These are phyloP conservation scores for Pythium phragmiticola DNA, from an alignment of 352 stramenopile genomes.

Conservation along the genomic window DNA sequence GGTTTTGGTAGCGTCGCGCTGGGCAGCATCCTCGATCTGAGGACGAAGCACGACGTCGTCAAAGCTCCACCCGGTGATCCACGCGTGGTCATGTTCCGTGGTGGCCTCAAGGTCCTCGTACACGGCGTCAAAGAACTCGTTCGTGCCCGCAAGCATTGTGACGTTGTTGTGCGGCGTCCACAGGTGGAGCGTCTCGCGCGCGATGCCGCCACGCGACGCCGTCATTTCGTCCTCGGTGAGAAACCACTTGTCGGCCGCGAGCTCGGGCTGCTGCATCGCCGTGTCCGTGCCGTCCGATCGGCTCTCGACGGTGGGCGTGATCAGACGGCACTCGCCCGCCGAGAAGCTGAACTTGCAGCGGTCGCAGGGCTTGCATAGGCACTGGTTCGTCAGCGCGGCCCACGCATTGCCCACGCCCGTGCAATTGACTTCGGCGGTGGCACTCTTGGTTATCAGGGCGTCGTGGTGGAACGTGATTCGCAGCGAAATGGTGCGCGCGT, in stretches of 20 bases:
- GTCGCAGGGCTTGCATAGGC: conserved; percentile 40
- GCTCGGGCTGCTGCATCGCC: conserved; percentile 31
- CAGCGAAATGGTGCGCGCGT: conserved; percentile 7
- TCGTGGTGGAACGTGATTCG: not conserved
- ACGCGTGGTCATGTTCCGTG: conserved; percentile 39
- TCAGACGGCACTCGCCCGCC: conserved; percentile 27
- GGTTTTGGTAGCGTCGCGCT: conserved; percentile 28
- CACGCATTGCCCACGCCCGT: conserved; percentile 18
- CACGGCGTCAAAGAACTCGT: conserved; percentile 51
- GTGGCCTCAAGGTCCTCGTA: conserved; percentile 44
- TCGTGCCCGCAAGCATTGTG: conserved; percentile 36
- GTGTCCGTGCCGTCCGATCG: conserved; percentile 14
- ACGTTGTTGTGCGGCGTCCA: conserved; percentile 55
- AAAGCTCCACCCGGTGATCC: conserved; percentile 59
- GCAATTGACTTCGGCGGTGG: not conserved
- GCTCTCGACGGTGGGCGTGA: conserved; percentile 18
- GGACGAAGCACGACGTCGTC: conserved; percentile 61
- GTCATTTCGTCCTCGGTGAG: conserved; percentile 57
- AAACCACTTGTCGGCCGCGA: conserved; percentile 42
- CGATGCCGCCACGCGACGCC: conserved; percentile 41
- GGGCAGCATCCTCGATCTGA: conserved; percentile 18
- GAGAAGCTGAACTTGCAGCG: conserved; percentile 21
- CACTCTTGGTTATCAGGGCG: too few species aligned
- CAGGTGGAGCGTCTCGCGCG: conserved; percentile 40
- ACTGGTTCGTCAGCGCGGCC: conserved; percentile 27